phyloP scores from a whole-genome alignment of 2,329 filamentous ascomycete genomes.

The Colletotrichum karsti region DNA sequence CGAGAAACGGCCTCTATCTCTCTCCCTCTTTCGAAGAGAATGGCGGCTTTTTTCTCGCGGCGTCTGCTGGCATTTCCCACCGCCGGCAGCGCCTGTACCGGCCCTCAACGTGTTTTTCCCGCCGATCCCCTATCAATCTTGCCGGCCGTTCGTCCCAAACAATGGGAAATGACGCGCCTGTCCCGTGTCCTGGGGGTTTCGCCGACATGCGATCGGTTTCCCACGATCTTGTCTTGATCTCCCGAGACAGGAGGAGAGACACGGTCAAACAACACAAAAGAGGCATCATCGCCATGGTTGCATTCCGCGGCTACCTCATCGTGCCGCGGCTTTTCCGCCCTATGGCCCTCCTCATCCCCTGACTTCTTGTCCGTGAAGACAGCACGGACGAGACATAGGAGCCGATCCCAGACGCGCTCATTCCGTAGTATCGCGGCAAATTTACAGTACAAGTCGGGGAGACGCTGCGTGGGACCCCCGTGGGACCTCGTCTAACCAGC shows the following conservation, averaged over 20 bases:
- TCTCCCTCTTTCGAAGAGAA: neutral
- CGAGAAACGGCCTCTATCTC: slow-evolving; percentile 2
- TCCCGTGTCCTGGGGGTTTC: slow-evolving; percentile 13
- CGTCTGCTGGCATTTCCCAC: slow-evolving; percentile 1
- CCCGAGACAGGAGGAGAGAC: slow-evolving; percentile 28
- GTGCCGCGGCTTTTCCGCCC: slow-evolving; percentile 20
- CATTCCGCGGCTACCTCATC: slow-evolving; percentile 23
- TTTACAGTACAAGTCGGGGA: slow-evolving; percentile 11
- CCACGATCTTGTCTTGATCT: slow-evolving; percentile 24
- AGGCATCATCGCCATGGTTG: slow-evolving; percentile 20
- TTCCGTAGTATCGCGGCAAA: slow-evolving; percentile 28
- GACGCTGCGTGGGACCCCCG: slow-evolving; percentile 26
- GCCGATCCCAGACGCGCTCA: slow-evolving; percentile 27
- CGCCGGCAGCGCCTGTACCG: slow-evolving; percentile 5
- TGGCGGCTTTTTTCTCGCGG: slow-evolving; percentile 1
- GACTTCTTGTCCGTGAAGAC: too few species aligned
- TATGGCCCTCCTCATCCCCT: too few species aligned
- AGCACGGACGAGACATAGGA: neutral
- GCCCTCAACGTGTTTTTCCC: too few species aligned
- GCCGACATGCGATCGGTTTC: slow-evolving; percentile 24
- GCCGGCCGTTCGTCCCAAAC: too few species aligned
- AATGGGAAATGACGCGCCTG: slow-evolving; percentile 18
- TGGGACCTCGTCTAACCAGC: slow-evolving; percentile 20
- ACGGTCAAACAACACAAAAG: slow-evolving; percentile 14
- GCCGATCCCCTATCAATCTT: neutral